Evolutionary conservation across 2,329 filamentous ascomycete species (phyloP).

Genomic region (Pseudogymnoascus sp.): DNA sequence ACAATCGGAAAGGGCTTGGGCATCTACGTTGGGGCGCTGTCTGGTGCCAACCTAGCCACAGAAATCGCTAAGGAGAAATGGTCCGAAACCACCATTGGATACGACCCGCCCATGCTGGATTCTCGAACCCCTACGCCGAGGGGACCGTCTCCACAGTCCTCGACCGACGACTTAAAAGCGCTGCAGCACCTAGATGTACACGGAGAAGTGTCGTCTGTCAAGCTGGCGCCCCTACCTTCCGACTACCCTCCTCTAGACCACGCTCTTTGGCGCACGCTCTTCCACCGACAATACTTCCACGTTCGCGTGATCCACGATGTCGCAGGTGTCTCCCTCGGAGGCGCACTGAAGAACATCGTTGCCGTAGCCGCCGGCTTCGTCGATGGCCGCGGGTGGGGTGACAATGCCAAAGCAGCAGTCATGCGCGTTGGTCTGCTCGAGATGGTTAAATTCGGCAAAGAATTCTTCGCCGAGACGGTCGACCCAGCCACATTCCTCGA

Average conservation of each 20-base stretch:
- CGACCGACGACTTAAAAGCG: slow-evolving; percentile 41
- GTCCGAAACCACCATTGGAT: slow-evolving; percentile 94
- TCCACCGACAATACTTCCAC: slow-evolving; percentile 96
- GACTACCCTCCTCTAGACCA: slow-evolving; percentile 87
- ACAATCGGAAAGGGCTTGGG: slow-evolving; percentile 83
- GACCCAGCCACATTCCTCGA: slow-evolving; percentile 87
- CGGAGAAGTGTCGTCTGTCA: slow-evolving; percentile 57
- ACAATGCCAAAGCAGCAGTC: slow-evolving; percentile 97
- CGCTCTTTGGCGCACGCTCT: slow-evolving; percentile 70
- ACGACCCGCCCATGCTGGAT: slow-evolving; percentile 85
- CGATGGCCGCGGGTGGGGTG: slow-evolving; percentile 91
- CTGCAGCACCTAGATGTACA: slow-evolving; percentile 60
- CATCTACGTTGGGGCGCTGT: slow-evolving; percentile 94
- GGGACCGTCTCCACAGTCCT: slow-evolving; percentile 41
- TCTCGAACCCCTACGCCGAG: slow-evolving; percentile 62
- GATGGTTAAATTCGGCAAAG: slow-evolving; percentile 91
- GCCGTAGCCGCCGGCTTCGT: slow-evolving; percentile 92
- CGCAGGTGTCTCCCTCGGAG: slow-evolving; percentile 90
- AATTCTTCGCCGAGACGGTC: slow-evolving; percentile 81
- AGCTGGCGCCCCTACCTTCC: slow-evolving; percentile 64
- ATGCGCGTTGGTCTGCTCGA: slow-evolving; percentile 95
- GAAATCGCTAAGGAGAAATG: slow-evolving; percentile 95
- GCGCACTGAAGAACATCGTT: slow-evolving; percentile 94
- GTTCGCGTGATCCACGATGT: slow-evolving; percentile 90
- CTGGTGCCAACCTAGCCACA: slow-evolving; percentile 89